Conservation (phyloP, 352 stramenopile genomes). For the Globisporangium megalacanthum region DNA sequence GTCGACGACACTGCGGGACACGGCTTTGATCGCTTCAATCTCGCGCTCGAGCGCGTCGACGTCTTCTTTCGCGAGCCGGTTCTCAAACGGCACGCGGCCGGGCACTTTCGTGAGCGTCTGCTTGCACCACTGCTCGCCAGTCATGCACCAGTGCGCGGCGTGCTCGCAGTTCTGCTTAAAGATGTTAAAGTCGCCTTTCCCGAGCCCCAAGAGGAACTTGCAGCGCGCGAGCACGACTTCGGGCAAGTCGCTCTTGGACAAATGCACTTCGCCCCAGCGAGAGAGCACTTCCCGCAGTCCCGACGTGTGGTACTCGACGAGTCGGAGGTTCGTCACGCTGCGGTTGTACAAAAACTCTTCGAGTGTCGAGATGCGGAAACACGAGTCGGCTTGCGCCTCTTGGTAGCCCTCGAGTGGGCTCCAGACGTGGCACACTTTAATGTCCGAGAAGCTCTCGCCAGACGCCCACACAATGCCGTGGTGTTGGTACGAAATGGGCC, state of each 20-base stretch:
- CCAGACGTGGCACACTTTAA: slow-evolving; percentile 83
- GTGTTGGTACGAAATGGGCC: slow-evolving; percentile 83
- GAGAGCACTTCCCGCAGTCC: slow-evolving; percentile 71
- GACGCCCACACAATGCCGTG: slow-evolving; percentile 83
- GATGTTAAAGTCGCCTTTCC: slow-evolving; percentile 81
- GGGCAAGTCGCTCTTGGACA: slow-evolving; percentile 75
- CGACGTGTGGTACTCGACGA: slow-evolving; percentile 86
- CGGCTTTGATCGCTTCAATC: slow-evolving; percentile 71
- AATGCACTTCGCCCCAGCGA: slow-evolving; percentile 80
- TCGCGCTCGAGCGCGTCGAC: slow-evolving; percentile 64
- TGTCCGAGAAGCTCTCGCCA: slow-evolving; percentile 50
- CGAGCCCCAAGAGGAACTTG: slow-evolving; percentile 76
- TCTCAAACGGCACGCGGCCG: slow-evolving; percentile 76
- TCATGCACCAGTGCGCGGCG: slow-evolving; percentile 86
- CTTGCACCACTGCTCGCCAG: slow-evolving; percentile 86
- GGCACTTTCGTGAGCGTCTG: slow-evolving; percentile 72
- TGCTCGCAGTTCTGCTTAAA: slow-evolving; percentile 88
- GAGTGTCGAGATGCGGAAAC: slow-evolving; percentile 82
- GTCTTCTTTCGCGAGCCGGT: slow-evolving; percentile 62
- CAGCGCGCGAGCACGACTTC: slow-evolving; percentile 79
- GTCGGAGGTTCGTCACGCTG: slow-evolving; percentile 49
- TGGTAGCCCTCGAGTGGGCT: slow-evolving; percentile 67
- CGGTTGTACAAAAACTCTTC: slow-evolving; percentile 77
- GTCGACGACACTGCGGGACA: slow-evolving; percentile 59
- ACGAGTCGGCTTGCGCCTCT: slow-evolving; percentile 80